Evolutionary conservation across 306 rosid genomes (phyloP), one percentile per base, ranked within the genome.

Genomic region (Notholithocarpus densiflorus): DNA sequence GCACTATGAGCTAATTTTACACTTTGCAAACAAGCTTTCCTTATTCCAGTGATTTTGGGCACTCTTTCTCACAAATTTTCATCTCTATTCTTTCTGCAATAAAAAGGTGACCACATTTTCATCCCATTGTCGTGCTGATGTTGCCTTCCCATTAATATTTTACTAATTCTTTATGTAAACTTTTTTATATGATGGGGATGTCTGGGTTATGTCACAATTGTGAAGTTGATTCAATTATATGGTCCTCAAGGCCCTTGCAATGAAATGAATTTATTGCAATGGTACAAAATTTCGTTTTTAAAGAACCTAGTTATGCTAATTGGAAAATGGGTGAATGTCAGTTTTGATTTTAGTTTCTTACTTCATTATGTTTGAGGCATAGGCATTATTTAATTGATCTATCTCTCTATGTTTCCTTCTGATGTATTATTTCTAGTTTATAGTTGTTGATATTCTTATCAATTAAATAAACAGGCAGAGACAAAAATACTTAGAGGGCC

Each of bases 401-500:
- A 20, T 34, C 19, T 0, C 5, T 32, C 8, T 6, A 8, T 54
- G 27, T 77, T 77, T 40, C 59, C 56, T 74, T 15, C 17, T 61
- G 80, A 52, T 48, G 31, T 54, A n/a, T 2, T 3, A 23, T 20
- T 51, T 51, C 6, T 32, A 24, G 0, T 73, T 59, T 26, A 70
- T 70, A 18, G 37, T 69, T 57, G 69, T 72, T 81, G 75, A 61
- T 73, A 55, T 34, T 76, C 56, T 26, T 55, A 56, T 77, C 77
- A 56, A 74, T 78, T 59, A 19, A 74, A 82, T 72, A 45, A 21
- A 74, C 88, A 95, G 99, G 98, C 96, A 3, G 98, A 95, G 88
- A 61, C 82, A 11, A 91, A 89, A 84, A 87, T 95, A 80, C 89
- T 86, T 64, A 87, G 77, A 81, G 99, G 99, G 80, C 98, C 99